Evolutionary conservation across 352 stramenopile genomes (phyloP).

Genomic region (Achlya hypogyna): DNA sequence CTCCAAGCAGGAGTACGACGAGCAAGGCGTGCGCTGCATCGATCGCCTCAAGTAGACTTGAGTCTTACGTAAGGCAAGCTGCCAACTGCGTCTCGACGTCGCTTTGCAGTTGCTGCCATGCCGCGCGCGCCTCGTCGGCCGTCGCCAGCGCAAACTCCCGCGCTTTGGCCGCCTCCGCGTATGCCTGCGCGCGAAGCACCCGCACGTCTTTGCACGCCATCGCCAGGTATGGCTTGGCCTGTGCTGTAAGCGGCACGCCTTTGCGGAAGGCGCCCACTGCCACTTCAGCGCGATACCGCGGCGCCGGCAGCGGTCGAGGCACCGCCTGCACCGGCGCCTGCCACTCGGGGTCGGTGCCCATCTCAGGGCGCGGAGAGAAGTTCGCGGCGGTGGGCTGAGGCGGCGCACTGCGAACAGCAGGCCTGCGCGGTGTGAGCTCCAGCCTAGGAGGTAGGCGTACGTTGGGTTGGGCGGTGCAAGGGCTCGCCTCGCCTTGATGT

Average conservation of each 20-base stretch:
- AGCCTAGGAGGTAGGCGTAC: background rate
- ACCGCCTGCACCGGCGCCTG: slow-evolving; percentile 29
- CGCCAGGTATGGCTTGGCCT: slow-evolving; percentile 35
- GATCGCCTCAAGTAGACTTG: slow-evolving; percentile 56
- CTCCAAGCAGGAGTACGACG: slow-evolving; percentile 90
- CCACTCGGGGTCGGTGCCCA: slow-evolving; percentile 25
- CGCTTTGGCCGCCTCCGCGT: slow-evolving; percentile 32
- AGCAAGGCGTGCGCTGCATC: slow-evolving; percentile 83
- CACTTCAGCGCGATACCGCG: background rate
- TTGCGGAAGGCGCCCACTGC: slow-evolving; percentile 34
- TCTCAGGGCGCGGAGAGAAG: background rate
- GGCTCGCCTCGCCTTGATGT: slow-evolving; percentile 2
- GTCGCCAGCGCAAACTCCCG: background rate
- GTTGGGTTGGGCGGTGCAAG: background rate
- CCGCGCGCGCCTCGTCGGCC: background rate
- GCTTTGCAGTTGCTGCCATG: background rate
- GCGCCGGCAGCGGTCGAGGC: background rate
- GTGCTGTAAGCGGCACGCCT: slow-evolving; percentile 36
- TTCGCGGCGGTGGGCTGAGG: background rate
- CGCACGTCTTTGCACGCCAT: slow-evolving; percentile 43
- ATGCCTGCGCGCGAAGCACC: slow-evolving; percentile 32
- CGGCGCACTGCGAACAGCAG: background rate
- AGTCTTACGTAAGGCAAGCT: background rate
- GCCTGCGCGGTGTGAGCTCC: background rate
- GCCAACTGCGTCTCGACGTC: background rate